Evolutionary conservation across 2,329 filamentous ascomycete species (phyloP).

Genomic region (Neoarthrinium moseri): DNA sequence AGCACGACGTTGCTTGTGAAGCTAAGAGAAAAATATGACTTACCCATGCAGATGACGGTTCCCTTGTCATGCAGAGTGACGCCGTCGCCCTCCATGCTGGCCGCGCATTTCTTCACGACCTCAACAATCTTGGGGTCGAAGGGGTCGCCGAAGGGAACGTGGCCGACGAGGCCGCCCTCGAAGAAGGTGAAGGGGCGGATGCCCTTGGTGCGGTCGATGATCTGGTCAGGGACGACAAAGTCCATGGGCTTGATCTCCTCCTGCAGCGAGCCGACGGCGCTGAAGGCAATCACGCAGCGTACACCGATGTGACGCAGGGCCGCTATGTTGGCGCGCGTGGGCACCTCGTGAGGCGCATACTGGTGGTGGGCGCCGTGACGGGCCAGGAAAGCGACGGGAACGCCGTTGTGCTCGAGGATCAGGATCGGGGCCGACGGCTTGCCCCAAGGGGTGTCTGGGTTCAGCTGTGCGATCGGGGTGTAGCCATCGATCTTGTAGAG

Average conservation of each 20-base stretch:
- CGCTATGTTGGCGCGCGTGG: constrained; percentile 93
- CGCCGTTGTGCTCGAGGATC: constrained; percentile 83
- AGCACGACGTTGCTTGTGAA: background rate
- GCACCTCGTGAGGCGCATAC: constrained; percentile 91
- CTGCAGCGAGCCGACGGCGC: constrained; percentile 86
- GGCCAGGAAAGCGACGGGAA: constrained; percentile 87
- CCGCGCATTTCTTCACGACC: constrained; percentile 75
- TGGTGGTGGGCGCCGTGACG: constrained; percentile 90
- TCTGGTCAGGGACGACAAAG: constrained; percentile 93
- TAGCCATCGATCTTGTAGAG: constrained; percentile 86
- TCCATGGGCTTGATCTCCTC: constrained; percentile 94
- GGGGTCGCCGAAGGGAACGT: constrained; percentile 93
- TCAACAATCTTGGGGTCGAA: constrained; percentile 79
- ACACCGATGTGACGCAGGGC: constrained; percentile 90
- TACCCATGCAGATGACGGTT: constrained; percentile 88
- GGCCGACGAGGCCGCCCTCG: constrained; percentile 84
- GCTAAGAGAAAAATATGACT: constrained; percentile 26
- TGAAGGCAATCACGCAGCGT: constrained; percentile 89
- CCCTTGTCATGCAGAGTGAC: constrained; percentile 82
- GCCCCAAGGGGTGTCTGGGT: constrained; percentile 85
- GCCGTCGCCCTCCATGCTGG: constrained; percentile 75
- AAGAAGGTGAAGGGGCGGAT: constrained; percentile 95
- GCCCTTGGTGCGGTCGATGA: constrained; percentile 97
- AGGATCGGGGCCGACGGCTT: constrained; percentile 71
- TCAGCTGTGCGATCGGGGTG: constrained; percentile 76